Conservation (phyloP, 2,329 filamentous ascomycete genomes). For the Aspergillus glaucus region DNA sequence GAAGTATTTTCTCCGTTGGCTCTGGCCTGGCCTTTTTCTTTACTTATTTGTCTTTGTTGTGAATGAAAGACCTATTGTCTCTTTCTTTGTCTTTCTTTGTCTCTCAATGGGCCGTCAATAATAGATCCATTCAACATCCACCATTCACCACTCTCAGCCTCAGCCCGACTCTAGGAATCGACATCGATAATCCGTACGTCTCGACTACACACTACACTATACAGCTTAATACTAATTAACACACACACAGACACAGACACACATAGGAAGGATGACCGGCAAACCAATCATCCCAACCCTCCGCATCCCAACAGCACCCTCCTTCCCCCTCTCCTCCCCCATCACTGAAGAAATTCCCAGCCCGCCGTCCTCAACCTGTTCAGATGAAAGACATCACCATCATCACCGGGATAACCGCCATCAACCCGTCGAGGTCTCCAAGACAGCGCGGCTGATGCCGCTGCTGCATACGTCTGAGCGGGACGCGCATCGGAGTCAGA, state of each 20-base stretch:
- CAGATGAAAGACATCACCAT: not conserved
- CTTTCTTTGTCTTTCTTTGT: too few relatives aligned
- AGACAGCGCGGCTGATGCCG: constrained; percentile 16
- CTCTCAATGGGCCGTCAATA: too few relatives aligned
- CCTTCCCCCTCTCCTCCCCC: constrained; percentile 39
- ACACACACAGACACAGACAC: not conserved
- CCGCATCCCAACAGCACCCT: constrained; percentile 25
- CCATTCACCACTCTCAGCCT: too few relatives aligned
- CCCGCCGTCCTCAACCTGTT: constrained; percentile 24
- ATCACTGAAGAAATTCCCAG: constrained; percentile 38
- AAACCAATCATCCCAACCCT: constrained; percentile 8
- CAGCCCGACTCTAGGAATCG: too few relatives aligned
- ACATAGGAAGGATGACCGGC: constrained; percentile 11
- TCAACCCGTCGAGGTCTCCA: constrained; percentile 23
- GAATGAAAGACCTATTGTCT: too few relatives aligned
- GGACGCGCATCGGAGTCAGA: not conserved
- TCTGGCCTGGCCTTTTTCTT: too few relatives aligned
- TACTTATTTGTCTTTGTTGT: too few relatives aligned
- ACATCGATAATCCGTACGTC: too few relatives aligned
- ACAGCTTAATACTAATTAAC: not conserved
- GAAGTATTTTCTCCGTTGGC: too few relatives aligned
- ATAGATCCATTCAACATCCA: too few relatives aligned
- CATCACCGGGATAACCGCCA: constrained; percentile 10
- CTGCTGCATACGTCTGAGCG: constrained; percentile 4
- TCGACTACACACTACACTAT: too few relatives aligned